Percentiles rank a stretch among this genome's conserved stretches.
phyloP scores from a whole-genome alignment of 208 protist genomes.

The Phytomonas francai region DNA sequence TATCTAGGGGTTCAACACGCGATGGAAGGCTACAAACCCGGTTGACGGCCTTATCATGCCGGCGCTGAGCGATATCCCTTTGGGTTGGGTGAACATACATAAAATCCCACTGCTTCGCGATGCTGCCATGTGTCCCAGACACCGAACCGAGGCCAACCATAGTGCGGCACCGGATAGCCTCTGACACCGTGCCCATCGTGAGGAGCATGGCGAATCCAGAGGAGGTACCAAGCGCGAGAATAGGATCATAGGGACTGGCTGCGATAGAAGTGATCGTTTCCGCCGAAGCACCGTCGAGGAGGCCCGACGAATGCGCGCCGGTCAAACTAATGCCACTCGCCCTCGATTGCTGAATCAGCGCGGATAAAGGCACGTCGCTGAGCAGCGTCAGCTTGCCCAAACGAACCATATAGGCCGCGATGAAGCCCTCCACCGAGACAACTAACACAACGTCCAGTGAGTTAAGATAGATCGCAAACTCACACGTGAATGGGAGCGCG shows the following conservation, averaged over 20 bases:
- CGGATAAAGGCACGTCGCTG: constrained; percentile 18
- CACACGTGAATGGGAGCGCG: constrained; percentile 65
- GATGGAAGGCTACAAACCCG: no score
- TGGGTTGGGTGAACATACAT: no score
- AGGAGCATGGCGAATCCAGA: constrained; percentile 53
- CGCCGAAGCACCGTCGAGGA: constrained; percentile 2
- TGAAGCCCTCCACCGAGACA: constrained; percentile 41
- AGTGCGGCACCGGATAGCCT: no score
- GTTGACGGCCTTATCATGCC: no score
- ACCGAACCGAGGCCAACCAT: no score
- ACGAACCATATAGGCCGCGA: constrained; percentile 54
- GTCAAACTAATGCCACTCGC: not conserved
- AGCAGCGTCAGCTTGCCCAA: constrained; percentile 30
- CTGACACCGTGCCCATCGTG: constrained; percentile 15
- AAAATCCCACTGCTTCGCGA: no score
- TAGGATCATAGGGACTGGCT: constrained; percentile 55
- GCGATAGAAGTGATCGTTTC: constrained; percentile 37
- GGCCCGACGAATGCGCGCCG: constrained; percentile 4
- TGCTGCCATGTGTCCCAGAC: no score
- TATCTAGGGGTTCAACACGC: not conserved
- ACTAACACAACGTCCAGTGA: constrained; percentile 52
- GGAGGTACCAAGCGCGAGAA: constrained; percentile 66
- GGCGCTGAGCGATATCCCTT: no score
- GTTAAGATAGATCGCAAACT: constrained; percentile 54
- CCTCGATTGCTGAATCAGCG: constrained; percentile 7